Percentiles rank a stretch among this genome's conserved stretches.
phyloP scores from a whole-genome alignment of 2,329 filamentous ascomycete genomes.

The Colletotrichum plurivorum region DNA sequence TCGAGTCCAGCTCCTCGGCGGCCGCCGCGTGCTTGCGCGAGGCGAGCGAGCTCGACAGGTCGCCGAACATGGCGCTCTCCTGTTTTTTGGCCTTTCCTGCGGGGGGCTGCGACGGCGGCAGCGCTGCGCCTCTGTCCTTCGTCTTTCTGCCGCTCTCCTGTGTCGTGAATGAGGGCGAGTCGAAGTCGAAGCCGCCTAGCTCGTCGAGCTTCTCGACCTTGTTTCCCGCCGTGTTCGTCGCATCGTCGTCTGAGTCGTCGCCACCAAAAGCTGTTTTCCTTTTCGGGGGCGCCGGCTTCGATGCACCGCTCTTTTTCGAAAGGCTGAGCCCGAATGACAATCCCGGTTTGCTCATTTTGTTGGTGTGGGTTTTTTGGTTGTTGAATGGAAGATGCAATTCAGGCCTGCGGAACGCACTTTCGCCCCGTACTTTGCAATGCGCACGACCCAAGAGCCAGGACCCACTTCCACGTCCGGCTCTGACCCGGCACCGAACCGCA shows the following conservation, averaged over 20 bases:
- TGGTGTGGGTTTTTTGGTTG: not conserved
- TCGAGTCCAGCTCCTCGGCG: slow-evolving; percentile 77
- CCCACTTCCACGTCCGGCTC: slow-evolving; percentile 14
- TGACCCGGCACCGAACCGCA: slow-evolving; percentile 12
- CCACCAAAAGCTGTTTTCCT: slow-evolving; percentile 72
- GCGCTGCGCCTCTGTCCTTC: slow-evolving; percentile 50
- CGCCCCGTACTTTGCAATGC: not conserved
- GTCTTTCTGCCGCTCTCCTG: slow-evolving; percentile 48
- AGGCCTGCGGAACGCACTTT: not conserved
- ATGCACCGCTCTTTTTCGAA: slow-evolving; percentile 67
- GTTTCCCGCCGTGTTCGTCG: slow-evolving; percentile 49
- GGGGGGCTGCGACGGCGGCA: slow-evolving; percentile 55
- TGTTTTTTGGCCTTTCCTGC: slow-evolving; percentile 59
- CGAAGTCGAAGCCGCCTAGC: slow-evolving; percentile 64
- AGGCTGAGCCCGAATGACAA: slow-evolving; percentile 72
- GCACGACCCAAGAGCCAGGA: slow-evolving; percentile 19
- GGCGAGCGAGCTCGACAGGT: slow-evolving; percentile 76
- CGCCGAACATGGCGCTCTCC: slow-evolving; percentile 67
- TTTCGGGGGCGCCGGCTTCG: slow-evolving; percentile 64
- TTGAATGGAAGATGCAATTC: not conserved
- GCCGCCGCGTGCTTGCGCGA: slow-evolving; percentile 75
- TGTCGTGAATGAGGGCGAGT: slow-evolving; percentile 44
- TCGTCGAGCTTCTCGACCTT: slow-evolving; percentile 72
- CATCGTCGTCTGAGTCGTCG: slow-evolving; percentile 69
- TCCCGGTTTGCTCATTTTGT: slow-evolving; percentile 62